Base-by-base conservation (phyloP, 2,329 filamentous ascomycete species). In the Arachnomyces sp. region DNA sequence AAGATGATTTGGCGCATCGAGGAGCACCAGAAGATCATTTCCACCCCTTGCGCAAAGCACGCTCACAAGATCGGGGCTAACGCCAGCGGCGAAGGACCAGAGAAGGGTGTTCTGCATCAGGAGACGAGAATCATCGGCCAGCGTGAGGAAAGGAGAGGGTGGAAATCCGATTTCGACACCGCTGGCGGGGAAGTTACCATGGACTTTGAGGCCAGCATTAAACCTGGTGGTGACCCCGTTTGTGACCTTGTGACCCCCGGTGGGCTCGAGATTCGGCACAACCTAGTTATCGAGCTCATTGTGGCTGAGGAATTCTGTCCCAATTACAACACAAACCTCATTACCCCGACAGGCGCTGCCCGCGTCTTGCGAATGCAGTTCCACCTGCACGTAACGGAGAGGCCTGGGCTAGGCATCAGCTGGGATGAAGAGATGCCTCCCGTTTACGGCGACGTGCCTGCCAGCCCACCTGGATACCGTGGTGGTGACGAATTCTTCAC, bases 341-440 rank as follows among this genome's bases (percentile, higher is more conserved):
- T 86, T 35, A 89, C 86, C 0, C 87, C 89, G 36, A 95, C 90
- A 0, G 90, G 90, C 45, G 84, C 88, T 2, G 92, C 90, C 1
- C 79, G 90, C 48, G 90, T 96, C 38, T 72, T 98, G 45, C 78
- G 90, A 49, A 95, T 95, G 76, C 86, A 94, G 60, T 96, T 95
- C 69, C 79, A 77, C 53, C 73, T 92, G 39, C 71, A 80, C 42
- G 74, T 96, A 40, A 95, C 89, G 3, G 84, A 94, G 66, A 78
- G 86, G 44, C 77, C 78, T 14, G 90, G 90, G 13, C 76, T 95
- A 59, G 89, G 90, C 37, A 89, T 98, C 53, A 86, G 84, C 52
- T 98, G 92, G 90, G 90, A 96, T 52, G 90, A 95, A 65, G 90
- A 98, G 69, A 81, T 86, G 56, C 90, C 90, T 9, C 90, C 90